A percentile compares a stretch with the other conserved stretches of the same genome.
These are phyloP conservation scores for Aspergillus cristatus DNA, from an alignment of 495 filamentous ascomycete genomes.

Conservation along the genomic window DNA sequence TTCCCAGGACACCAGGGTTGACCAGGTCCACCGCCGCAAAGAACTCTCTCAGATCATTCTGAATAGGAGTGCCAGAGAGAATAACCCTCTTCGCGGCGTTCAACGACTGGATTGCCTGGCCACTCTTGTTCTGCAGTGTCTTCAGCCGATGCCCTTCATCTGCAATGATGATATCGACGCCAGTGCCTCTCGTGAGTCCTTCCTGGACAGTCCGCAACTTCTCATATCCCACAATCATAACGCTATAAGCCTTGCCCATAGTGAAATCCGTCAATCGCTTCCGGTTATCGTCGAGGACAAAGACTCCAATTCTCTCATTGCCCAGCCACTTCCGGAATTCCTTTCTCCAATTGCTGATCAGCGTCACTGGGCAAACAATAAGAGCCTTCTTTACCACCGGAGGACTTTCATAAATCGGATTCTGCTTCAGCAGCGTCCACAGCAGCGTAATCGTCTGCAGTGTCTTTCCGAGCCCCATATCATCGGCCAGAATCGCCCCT, in stretches of 20 bases:
- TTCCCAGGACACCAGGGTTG: slow-evolving; percentile 65
- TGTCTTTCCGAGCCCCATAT: slow-evolving; percentile 79
- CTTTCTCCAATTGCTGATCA: slow-evolving; percentile 74
- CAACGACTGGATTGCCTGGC: slow-evolving; percentile 62
- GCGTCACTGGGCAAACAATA: slow-evolving; percentile 71
- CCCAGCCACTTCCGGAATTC: slow-evolving; percentile 79
- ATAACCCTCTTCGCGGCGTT: slow-evolving; percentile 61
- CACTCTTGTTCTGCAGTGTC: slow-evolving; percentile 73
- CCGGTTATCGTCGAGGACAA: slow-evolving; percentile 59
- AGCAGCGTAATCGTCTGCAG: slow-evolving; percentile 69
- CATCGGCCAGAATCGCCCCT: slow-evolving; percentile 71
- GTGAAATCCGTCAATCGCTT: slow-evolving; percentile 67
- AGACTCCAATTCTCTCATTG: slow-evolving; percentile 66
- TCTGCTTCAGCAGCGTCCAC: slow-evolving; percentile 78
- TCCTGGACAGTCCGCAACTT: slow-evolving; percentile 61
- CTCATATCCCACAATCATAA: slow-evolving; percentile 83
- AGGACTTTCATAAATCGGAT: slow-evolving; percentile 51
- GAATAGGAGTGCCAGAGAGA: slow-evolving; percentile 68
- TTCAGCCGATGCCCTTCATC: slow-evolving; percentile 79
- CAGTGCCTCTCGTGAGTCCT: slow-evolving; percentile 52
- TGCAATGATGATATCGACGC: slow-evolving; percentile 70
- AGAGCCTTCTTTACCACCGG: slow-evolving; percentile 69
- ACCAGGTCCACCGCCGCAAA: slow-evolving; percentile 73
- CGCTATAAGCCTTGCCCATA: slow-evolving; percentile 59
- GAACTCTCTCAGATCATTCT: slow-evolving; percentile 75